A percentile compares a stretch with the other conserved stretches of the same genome.
Conservation (phyloP, 805 yeast genomes). For the Wickerhamiella sorbophila region DNA sequence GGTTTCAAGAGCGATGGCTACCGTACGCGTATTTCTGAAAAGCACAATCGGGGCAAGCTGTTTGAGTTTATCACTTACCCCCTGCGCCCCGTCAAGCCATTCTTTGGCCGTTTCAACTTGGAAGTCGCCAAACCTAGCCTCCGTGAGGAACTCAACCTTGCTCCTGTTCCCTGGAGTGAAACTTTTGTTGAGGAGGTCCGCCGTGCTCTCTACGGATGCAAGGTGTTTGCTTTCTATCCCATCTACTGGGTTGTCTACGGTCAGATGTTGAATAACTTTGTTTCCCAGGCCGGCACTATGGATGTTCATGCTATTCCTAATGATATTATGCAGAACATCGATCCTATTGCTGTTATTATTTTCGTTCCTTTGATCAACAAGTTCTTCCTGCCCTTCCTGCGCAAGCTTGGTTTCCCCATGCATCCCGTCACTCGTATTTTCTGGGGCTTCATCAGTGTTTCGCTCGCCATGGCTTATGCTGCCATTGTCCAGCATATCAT, state of each 20-base stretch:
- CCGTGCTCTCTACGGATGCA: conserved; percentile 54
- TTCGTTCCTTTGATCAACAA: conserved; percentile 61
- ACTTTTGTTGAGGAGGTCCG: conserved; percentile 59
- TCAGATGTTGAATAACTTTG: conserved; percentile 59
- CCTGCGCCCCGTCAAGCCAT: conserved; percentile 10
- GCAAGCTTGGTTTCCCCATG: conserved; percentile 38
- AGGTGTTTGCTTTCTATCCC: conserved; percentile 56
- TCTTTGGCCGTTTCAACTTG: conserved; percentile 23
- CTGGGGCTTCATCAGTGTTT: conserved; percentile 52
- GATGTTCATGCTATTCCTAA: conserved; percentile 66
- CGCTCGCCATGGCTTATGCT: conserved; percentile 58
- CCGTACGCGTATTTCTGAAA: background rate
- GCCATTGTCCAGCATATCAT: conserved; percentile 60
- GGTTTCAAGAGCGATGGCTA: conserved; percentile 24
- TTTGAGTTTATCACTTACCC: conserved; percentile 7
- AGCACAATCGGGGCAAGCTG: conserved; percentile 4
- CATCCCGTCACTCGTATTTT: conserved; percentile 60
- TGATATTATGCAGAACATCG: conserved; percentile 62
- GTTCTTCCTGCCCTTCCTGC: conserved; percentile 39
- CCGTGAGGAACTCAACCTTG: conserved; percentile 32
- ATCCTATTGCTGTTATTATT: conserved; percentile 62
- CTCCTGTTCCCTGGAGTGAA: conserved; percentile 42
- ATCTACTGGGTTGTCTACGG: conserved; percentile 62
- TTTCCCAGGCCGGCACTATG: conserved; percentile 63
- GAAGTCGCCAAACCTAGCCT: conserved; percentile 45